A percentile compares a stretch with the other conserved stretches of the same genome.
Evolutionary conservation across 2,329 filamentous ascomycete genomes (phyloP).

Genomic region (Aspergillus persii): DNA sequence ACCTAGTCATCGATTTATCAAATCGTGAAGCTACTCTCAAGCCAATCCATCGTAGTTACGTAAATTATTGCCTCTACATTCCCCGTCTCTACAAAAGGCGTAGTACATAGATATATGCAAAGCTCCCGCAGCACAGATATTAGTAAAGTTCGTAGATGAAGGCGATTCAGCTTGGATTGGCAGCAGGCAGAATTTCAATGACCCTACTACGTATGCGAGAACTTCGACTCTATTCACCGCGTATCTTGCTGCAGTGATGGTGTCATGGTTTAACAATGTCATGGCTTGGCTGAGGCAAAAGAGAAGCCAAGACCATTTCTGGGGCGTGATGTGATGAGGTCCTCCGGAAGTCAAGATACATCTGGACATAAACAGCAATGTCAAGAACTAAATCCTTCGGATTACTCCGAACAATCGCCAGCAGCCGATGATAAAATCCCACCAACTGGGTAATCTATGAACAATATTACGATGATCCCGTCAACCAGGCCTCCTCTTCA

Average conservation of each 20-base stretch:
- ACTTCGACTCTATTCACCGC: too few species aligned
- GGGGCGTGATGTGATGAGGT: background rate
- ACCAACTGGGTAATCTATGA: conserved; percentile 41
- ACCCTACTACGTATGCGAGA: too few species aligned
- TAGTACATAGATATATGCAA: too few species aligned
- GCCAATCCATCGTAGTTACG: too few species aligned
- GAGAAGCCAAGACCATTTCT: background rate
- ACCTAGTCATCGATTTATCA: too few species aligned
- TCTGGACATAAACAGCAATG: background rate
- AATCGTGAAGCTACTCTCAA: too few species aligned
- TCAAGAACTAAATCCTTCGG: background rate
- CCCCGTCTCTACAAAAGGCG: too few species aligned
- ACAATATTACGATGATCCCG: conserved; percentile 45
- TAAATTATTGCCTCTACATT: too few species aligned
- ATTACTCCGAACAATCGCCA: background rate
- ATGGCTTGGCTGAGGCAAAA: conserved; percentile 3
- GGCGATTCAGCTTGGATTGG: too few species aligned
- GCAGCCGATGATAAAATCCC: background rate
- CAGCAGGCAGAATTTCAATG: too few species aligned
- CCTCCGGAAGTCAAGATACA: background rate
- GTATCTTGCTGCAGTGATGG: conserved; percentile 24
- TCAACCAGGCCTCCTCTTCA: conserved; percentile 60
- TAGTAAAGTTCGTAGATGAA: too few species aligned
- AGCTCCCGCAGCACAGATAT: too few species aligned
- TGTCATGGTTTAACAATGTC: conserved; percentile 51